These are phyloP conservation scores for Talaromyces pinophilus DNA, from an alignment of 2,329 filamentous ascomycete genomes.

Conservation along the genomic window DNA sequence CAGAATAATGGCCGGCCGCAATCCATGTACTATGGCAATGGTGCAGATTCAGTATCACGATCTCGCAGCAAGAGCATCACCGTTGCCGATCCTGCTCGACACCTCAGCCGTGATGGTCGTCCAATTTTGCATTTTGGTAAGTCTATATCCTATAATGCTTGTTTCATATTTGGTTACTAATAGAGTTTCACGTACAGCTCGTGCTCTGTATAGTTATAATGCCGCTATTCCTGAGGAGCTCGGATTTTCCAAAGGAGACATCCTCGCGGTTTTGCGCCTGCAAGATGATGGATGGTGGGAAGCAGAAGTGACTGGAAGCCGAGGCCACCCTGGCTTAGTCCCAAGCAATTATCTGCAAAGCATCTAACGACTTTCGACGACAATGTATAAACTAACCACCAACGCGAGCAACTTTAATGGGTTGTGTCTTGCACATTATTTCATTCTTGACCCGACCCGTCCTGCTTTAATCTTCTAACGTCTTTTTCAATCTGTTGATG, in stretches of 20 bases:
- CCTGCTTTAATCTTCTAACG: not conserved
- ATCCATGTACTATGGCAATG: constrained; percentile 55
- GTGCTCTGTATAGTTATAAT: constrained; percentile 90
- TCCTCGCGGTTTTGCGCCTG: constrained; percentile 80
- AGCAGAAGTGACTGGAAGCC: constrained; percentile 73
- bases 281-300: constrained; percentile 99
- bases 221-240: constrained; percentile 95
- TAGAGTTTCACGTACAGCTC: constrained; percentile 58
- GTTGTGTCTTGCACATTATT: constrained; percentile 7
- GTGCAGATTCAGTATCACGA: constrained; percentile 52
- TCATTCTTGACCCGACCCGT: not conserved
- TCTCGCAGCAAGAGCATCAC: constrained; percentile 81
- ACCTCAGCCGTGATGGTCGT: constrained; percentile 81
- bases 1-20: constrained; percentile 47
- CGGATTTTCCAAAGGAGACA: constrained; percentile 87
- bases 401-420: not conserved
- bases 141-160: constrained; percentile 41
- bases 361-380: constrained; percentile 42
- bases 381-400: constrained; percentile 1
- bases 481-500: not conserved
- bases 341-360: constrained; percentile 68
- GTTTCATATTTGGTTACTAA: constrained; percentile 25
- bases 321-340: constrained; percentile 57
- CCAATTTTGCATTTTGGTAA: constrained; percentile 92
- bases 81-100: constrained; percentile 66